These are phyloP conservation scores for Sicyos edulis DNA, from an alignment of 306 rosid species.

Conservation along the genomic window DNA sequence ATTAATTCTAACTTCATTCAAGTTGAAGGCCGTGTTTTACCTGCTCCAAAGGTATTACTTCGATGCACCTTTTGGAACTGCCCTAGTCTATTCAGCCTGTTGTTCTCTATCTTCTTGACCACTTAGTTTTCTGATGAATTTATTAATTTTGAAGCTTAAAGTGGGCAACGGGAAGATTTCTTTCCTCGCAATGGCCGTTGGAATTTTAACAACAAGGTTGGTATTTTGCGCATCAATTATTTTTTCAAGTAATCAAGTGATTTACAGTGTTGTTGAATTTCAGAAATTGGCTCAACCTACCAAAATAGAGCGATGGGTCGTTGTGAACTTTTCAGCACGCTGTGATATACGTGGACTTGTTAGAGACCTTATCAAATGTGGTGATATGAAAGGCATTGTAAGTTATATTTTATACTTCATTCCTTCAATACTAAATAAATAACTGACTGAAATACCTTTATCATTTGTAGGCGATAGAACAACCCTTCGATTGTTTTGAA, in stretches of 20 bases:
- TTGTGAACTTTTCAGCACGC: slow-evolving; percentile 79
- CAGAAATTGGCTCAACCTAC: slow-evolving; percentile 65
- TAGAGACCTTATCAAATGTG: slow-evolving; percentile 56
- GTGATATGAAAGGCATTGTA: slow-evolving; percentile 75
- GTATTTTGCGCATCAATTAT: background rate
- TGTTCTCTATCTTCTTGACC: background rate
- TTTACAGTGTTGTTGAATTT: slow-evolving; percentile 8
- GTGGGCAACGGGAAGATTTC: slow-evolving; percentile 83
- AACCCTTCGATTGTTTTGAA: slow-evolving; percentile 52
- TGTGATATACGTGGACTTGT: slow-evolving; percentile 58
- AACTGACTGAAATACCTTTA: slow-evolving; percentile 6
- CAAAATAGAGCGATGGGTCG: slow-evolving; percentile 62
- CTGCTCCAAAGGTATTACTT: slow-evolving; percentile 63
- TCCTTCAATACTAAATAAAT: background rate
- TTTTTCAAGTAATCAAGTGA: background rate
- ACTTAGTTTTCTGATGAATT: background rate
- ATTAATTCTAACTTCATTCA: slow-evolving; percentile 46
- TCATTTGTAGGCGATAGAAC: slow-evolving; percentile 39
- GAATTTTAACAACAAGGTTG: slow-evolving; percentile 85
- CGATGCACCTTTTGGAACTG: background rate
- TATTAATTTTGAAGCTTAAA: slow-evolving; percentile 41
- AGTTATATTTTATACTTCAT: slow-evolving; percentile 24
- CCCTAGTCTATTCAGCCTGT: slow-evolving; percentile 3
- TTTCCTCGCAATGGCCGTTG: slow-evolving; percentile 83
- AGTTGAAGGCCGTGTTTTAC: slow-evolving; percentile 83